Conservation (phyloP, 176 grass and related monocot species). For the Pontederia crassipes region DNA sequence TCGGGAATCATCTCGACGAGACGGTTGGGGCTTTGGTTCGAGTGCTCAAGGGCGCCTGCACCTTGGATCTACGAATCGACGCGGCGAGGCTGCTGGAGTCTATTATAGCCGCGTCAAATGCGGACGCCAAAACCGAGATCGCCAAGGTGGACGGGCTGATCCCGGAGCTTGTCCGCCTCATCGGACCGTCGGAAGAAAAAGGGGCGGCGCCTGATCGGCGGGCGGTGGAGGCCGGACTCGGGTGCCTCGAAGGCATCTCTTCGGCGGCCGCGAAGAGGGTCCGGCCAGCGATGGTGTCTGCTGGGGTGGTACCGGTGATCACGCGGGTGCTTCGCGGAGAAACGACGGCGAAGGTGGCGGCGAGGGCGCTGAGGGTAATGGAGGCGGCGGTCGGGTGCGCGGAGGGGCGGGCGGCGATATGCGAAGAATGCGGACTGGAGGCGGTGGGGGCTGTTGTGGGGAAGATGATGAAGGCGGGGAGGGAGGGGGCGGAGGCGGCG, state of each 20-base stretch:
- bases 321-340: constrained; percentile 26
- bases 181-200: constrained; percentile 54
- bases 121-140: constrained; percentile 16
- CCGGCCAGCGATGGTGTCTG: constrained; percentile 48
- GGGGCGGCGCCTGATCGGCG: constrained; percentile 23
- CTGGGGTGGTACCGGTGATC: constrained; percentile 35
- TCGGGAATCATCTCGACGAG: constrained; percentile 18
- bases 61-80: constrained; percentile 39
- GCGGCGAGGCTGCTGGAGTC: constrained; percentile 40
- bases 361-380: constrained; percentile 41
- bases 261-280: constrained; percentile 15
- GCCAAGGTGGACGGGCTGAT: constrained; percentile 19
- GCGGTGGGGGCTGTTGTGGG: constrained; percentile 32
- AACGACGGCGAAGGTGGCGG: not conserved
- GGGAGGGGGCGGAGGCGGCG: constrained; percentile 57
- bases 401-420: constrained; percentile 72
- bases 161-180: constrained; percentile 36
- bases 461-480: constrained; percentile 75
- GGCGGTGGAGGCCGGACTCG: constrained; percentile 38
- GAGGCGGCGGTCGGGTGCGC: constrained; percentile 60
- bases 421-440: constrained; percentile 33
- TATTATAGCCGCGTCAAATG: constrained; percentile 25
- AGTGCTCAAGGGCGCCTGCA: constrained; percentile 30
- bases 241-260: constrained; percentile 39
- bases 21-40: constrained; percentile 33